Percentiles rank a stretch among this genome's conserved stretches.
Conservation (phyloP, 176 grass and related monocot species). For the Coix lacrymajobi region DNA sequence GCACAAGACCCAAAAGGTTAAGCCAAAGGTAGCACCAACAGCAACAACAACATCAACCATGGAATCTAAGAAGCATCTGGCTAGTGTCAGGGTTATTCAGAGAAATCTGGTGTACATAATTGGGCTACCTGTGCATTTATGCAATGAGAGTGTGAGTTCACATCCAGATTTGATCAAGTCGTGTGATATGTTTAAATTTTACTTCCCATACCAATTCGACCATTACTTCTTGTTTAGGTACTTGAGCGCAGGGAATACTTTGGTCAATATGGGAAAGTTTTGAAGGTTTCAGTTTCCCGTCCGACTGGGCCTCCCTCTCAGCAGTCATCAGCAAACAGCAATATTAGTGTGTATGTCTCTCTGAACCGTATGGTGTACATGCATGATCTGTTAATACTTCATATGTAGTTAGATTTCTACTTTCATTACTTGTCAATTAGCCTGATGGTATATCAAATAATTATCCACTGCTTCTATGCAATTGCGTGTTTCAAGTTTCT, state of each 20-base stretch:
- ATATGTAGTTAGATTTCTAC: not conserved
- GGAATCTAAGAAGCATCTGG: slow-evolving; percentile 91
- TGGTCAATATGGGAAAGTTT: slow-evolving; percentile 94
- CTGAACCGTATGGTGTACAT: not conserved
- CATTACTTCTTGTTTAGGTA: slow-evolving; percentile 45
- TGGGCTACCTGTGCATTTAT: slow-evolving; percentile 83
- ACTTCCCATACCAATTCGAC: not conserved
- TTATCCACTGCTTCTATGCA: not conserved
- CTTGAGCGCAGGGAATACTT: slow-evolving; percentile 97
- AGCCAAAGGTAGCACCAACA: slow-evolving; percentile 36
- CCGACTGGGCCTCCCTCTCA: slow-evolving; percentile 59
- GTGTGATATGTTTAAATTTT: not conserved
- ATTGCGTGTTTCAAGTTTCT: not conserved
- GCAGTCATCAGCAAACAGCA: slow-evolving; percentile 58
- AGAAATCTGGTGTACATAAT: slow-evolving; percentile 97
- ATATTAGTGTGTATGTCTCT: slow-evolving; percentile 81
- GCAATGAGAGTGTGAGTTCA: slow-evolving; percentile 70
- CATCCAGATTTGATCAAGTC: not conserved
- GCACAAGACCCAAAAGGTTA: slow-evolving; percentile 75
- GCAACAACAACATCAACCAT: not conserved
- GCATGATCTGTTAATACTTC: not conserved
- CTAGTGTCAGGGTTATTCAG: slow-evolving; percentile 88
- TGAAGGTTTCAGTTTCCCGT: slow-evolving; percentile 96
- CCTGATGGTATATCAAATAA: not conserved
- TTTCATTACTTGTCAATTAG: not conserved